These are phyloP conservation scores for Zasmidium cellare DNA, from an alignment of 2,329 filamentous ascomycete species.

Conservation along the genomic window DNA sequence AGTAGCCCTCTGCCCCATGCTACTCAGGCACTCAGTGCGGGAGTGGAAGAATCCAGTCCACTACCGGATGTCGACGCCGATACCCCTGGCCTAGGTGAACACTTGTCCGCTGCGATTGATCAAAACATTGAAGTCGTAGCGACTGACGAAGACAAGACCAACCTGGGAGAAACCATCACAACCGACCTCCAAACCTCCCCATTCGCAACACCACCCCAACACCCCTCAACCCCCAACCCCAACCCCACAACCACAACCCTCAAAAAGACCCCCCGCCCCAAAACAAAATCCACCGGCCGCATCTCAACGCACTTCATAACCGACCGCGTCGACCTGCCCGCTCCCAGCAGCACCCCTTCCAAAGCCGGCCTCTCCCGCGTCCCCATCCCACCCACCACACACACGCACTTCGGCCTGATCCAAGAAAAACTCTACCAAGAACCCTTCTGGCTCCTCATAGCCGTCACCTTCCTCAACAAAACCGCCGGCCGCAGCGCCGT, in stretches of 20 bases:
- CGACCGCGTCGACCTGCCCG: constrained; percentile 33
- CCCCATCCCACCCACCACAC: constrained; percentile 66
- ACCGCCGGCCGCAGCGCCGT: constrained; percentile 74
- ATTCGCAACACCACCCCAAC: neutral
- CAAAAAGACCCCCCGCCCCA: neutral
- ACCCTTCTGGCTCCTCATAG: constrained; percentile 78
- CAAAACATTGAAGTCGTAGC: too few relatives aligned
- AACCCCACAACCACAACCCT: neutral
- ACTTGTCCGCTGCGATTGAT: too few relatives aligned
- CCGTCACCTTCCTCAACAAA: constrained; percentile 80
- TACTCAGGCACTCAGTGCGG: too few relatives aligned
- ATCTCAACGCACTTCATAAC: constrained; percentile 29
- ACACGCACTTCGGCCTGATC: constrained; percentile 71
- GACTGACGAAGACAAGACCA: too few relatives aligned
- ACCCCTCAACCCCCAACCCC: neutral
- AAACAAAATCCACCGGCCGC: constrained; percentile 23
- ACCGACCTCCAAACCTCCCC: neutral
- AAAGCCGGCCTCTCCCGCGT: constrained; percentile 46
- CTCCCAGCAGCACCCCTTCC: constrained; percentile 16
- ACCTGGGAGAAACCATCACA: neutral
- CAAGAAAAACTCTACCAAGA: constrained; percentile 76
- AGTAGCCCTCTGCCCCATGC: too few relatives aligned
- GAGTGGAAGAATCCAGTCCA: neutral
- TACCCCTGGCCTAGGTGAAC: too few relatives aligned
- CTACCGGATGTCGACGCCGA: neutral